Percentiles rank a stretch among this genome's conserved stretches.
phyloP scores from a whole-genome alignment of 768 basidiomycete genomes.

The Mycena rebaudengoi region DNA sequence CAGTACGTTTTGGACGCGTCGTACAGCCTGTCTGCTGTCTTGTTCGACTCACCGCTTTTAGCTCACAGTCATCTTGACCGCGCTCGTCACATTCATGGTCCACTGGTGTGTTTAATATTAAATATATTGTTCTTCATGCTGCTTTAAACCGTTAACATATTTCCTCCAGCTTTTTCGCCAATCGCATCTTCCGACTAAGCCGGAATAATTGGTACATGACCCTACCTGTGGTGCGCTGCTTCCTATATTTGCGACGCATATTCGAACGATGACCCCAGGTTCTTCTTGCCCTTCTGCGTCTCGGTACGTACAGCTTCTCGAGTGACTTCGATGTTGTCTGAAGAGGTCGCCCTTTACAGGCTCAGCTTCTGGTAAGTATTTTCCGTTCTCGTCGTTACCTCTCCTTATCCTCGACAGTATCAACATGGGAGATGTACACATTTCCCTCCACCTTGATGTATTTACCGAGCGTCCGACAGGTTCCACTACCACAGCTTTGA shows the following conservation, averaged over 20 bases:
- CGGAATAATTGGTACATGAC: conserved; percentile 44
- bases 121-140: too few relatives aligned
- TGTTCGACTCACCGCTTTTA: conserved; percentile 25
- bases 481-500: conserved; percentile 39
- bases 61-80: conserved; percentile 48
- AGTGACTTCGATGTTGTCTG: neutral
- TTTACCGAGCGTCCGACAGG: conserved; percentile 23
- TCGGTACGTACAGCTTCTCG: conserved; percentile 31
- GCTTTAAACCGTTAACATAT: too few relatives aligned
- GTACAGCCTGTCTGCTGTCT: neutral
- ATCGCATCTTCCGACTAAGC: conserved; percentile 34
- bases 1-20: conserved; percentile 36
- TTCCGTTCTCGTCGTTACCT: neutral
- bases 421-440: conserved; percentile 18
- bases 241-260: neutral
- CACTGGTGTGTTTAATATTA: conserved; percentile 61
- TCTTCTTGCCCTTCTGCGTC: conserved; percentile 43
- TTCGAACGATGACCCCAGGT: conserved; percentile 13
- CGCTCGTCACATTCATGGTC: conserved; percentile 57
- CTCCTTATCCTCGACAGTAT: neutral
- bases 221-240: conserved; percentile 40
- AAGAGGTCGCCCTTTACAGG: conserved; percentile 2
- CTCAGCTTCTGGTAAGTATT: conserved; percentile 21
- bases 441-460: too few relatives aligned
- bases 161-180: conserved; percentile 2